A percentile compares a stretch with the other conserved stretches of the same genome.
These are phyloP conservation scores for Strobilomyces dryophilus DNA, from an alignment of 768 basidiomycete genomes.

Conservation along the genomic window DNA sequence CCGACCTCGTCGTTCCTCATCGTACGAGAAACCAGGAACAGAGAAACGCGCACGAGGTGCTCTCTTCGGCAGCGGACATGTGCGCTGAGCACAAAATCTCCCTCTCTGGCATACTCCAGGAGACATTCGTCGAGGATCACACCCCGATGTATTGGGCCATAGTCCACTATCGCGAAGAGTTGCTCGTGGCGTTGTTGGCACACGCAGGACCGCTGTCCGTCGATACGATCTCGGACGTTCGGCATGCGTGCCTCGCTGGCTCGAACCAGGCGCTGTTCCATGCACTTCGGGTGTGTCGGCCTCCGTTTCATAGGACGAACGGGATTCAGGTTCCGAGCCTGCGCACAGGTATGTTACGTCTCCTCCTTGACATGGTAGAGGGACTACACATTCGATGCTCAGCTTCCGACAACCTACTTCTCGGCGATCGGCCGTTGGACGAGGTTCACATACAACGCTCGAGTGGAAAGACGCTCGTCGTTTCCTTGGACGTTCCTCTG, in stretches of 20 bases:
- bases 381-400: background rate
- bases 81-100: conserved; percentile 50
- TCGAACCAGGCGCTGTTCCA: conserved; percentile 30
- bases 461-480: conserved; percentile 45
- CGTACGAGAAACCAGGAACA: background rate
- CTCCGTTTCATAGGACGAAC: conserved; percentile 22
- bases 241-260: conserved; percentile 54
- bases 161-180: conserved; percentile 32
- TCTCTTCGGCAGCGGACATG: conserved; percentile 58
- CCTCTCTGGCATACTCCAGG: conserved; percentile 25
- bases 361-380: background rate
- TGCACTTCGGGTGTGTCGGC: conserved; percentile 19
- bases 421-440: conserved; percentile 44
- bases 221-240: conserved; percentile 54
- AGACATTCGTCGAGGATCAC: conserved; percentile 19
- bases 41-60: conserved; percentile 34
- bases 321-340: conserved; percentile 15
- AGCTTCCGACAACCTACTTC: conserved; percentile 43
- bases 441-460: conserved; percentile 49
- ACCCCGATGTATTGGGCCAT: conserved; percentile 31
- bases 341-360: conserved; percentile 20
- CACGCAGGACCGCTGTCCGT: conserved; percentile 41
- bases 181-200: conserved; percentile 50
- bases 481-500: conserved; percentile 46
- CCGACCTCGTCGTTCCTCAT: conserved; percentile 41